Conservation (phyloP, 1,139 yeast genomes). For the Taphrina communis region DNA sequence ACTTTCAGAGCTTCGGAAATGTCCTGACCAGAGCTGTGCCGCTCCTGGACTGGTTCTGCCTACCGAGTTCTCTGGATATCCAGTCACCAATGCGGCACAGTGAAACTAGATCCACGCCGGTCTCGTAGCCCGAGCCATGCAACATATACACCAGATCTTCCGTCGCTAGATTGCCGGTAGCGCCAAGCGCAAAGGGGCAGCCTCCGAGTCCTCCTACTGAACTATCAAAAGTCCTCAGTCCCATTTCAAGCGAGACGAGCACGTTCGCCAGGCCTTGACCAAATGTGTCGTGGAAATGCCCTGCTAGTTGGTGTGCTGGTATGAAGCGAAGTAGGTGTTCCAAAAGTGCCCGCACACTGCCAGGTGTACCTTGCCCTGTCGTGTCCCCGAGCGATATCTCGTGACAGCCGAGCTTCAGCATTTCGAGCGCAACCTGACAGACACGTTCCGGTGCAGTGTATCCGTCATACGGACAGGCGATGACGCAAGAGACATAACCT, state of each 20-base stretch:
- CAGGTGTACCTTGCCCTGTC: constrained; percentile 53
- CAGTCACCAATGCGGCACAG: constrained; percentile 51
- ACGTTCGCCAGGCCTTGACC: constrained; percentile 54
- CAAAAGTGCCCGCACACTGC: constrained; percentile 49
- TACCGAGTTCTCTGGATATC: constrained; percentile 49
- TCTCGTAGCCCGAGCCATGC: constrained; percentile 51
- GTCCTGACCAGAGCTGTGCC: constrained; percentile 49
- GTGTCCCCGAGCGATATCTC: constrained; percentile 54
- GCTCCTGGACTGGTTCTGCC: constrained; percentile 51
- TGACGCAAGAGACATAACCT: constrained; percentile 52
- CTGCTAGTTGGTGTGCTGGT: constrained; percentile 50
- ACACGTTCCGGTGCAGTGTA: constrained; percentile 51
- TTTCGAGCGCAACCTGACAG: constrained; percentile 49
- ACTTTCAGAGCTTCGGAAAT: too few relatives aligned
- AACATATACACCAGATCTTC: constrained; percentile 53
- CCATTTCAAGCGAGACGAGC: constrained; percentile 51
- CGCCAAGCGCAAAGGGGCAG: constrained; percentile 54
- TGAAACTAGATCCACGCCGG: constrained; percentile 50
- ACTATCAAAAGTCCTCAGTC: constrained; percentile 51
- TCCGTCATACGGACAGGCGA: constrained; percentile 54
- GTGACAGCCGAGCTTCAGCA: constrained; percentile 52
- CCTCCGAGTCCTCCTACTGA: constrained; percentile 54
- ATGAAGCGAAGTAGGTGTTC: constrained; percentile 47
- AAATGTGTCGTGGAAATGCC: constrained; percentile 54
- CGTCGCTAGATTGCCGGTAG: constrained; percentile 53